These are phyloP conservation scores for Hypoxylon crocopeplum DNA, from an alignment of 495 filamentous ascomycete genomes.

Conservation along the genomic window DNA sequence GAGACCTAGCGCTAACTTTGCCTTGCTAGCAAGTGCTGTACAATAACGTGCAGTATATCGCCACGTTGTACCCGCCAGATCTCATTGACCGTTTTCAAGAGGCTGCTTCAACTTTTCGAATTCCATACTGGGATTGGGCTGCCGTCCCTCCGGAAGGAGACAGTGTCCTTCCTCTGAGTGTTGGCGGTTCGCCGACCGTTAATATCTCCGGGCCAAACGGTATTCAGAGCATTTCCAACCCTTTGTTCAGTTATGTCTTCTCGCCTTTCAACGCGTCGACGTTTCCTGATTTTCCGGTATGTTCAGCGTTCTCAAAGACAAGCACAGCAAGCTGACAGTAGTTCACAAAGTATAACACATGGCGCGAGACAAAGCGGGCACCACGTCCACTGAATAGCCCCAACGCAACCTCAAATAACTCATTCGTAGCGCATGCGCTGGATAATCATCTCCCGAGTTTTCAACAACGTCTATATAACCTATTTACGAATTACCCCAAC, in stretches of 20 bases:
- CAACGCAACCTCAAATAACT: constrained; percentile 59
- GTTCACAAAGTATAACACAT: constrained; percentile 49
- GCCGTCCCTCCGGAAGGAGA: constrained; percentile 53
- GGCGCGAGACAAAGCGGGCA: constrained; percentile 56
- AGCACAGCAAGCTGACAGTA: constrained; percentile 28
- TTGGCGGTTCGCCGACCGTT: constrained; percentile 52
- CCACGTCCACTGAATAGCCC: constrained; percentile 50
- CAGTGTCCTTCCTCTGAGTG: constrained; percentile 55
- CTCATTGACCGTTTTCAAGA: constrained; percentile 52
- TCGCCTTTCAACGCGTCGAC: constrained; percentile 56
- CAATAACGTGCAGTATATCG: constrained; percentile 57
- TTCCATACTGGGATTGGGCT: constrained; percentile 77
- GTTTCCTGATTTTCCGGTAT: constrained; percentile 53
- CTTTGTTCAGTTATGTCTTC: constrained; percentile 67
- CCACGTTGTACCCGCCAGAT: constrained; percentile 57
- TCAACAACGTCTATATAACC: constrained; percentile 62
- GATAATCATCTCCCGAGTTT: constrained; percentile 53
- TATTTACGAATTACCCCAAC: constrained; percentile 64
- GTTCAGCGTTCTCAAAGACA: constrained; percentile 15
- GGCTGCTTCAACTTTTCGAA: constrained; percentile 63
- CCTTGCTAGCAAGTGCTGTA: constrained; percentile 62
- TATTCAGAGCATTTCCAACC: constrained; percentile 62
- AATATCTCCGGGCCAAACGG: constrained; percentile 61
- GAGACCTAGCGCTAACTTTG: constrained; percentile 5
- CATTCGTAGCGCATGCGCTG: constrained; percentile 53